Conservation (phyloP, 2,329 filamentous ascomycete species). For the Scortechinia acanthostroma region DNA sequence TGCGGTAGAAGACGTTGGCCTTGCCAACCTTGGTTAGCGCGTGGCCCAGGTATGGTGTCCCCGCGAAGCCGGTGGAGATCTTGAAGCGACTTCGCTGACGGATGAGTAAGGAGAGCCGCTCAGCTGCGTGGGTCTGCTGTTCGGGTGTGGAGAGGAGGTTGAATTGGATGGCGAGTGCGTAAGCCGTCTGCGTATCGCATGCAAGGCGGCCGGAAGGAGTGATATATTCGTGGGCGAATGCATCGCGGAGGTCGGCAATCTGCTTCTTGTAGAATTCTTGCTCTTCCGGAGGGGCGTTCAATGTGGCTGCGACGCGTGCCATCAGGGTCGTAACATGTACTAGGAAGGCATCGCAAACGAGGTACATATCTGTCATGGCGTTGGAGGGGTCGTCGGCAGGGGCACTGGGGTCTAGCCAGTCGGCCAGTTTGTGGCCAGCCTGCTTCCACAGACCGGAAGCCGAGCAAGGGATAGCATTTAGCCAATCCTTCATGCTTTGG, state of each 20-base stretch:
- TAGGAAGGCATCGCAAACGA: conserved; percentile 37
- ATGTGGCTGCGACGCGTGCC: conserved; percentile 18
- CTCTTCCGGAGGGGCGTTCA: conserved; percentile 21
- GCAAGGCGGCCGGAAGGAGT: conserved; percentile 14
- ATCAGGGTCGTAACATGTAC: conserved; percentile 29
- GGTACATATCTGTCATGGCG: conserved; percentile 26
- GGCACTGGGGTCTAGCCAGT: conserved; percentile 39
- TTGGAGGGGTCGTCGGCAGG: conserved; percentile 26
- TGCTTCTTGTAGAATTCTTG: conserved; percentile 11
- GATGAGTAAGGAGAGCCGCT: conserved; percentile 19
- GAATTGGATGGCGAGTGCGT: conserved; percentile 26
- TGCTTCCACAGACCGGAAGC: conserved; percentile 28
- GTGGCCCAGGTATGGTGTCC: conserved; percentile 27
- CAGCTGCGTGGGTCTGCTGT: conserved; percentile 10
- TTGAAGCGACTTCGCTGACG: conserved; percentile 17
- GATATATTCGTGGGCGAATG: conserved; percentile 21
- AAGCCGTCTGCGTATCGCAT: conserved; percentile 29
- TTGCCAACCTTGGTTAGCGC: conserved; percentile 11
- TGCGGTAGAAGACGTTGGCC: conserved; percentile 13
- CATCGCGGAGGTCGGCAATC: conserved; percentile 12
- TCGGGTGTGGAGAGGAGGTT: conserved; percentile 15
- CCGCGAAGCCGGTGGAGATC: conserved; percentile 33
- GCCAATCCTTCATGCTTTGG: not conserved
- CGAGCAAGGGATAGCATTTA: conserved; percentile 16
- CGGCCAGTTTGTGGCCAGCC: conserved; percentile 26